Base-by-base conservation (phyloP, 257 asterid species). In the Plectranthus barbatus region DNA sequence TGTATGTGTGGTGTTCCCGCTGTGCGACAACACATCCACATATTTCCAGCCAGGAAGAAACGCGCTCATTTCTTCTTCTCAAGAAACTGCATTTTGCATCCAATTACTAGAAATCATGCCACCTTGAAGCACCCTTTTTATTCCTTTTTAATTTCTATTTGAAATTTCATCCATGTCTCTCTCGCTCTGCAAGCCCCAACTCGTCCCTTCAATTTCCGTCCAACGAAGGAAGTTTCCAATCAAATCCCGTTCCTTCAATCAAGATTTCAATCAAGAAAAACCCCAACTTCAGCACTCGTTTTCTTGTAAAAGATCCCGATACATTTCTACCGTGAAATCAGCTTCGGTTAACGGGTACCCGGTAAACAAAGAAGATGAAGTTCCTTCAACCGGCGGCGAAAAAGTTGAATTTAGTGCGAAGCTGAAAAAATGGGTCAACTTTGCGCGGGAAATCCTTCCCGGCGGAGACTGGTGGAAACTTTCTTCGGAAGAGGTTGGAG, bases 401-500 rank as follows among this genome's bases (percentile, higher is more conserved):
- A n/a, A n/a, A n/a, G n/a, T n/a, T n/a, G n/a, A n/a, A n/a, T n/a
- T n/a, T n/a, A 62, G 74, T 46, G 83, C 76, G 81, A 80, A 74
- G 52, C 52, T 87, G 23, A 74, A 56, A 73, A 81, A 68, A 71
- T 84, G 92, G 94, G 69, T 80, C 50, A 71, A 74, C 36, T 72
- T 80, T 23, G 71, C 72, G 51, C 68, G 79, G 66, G 76, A 69
- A 24, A 6, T 81, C 36, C 66, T 85, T 51, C 96, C 99, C 11
- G 97, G 96, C 39, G 99, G 99, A 44, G 81, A 79, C 29, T 92
- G 97, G 97, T 89, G 97, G 99, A 74, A 78, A 75, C 84, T 91
- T 47, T 74, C 95, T 5, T 36, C 68, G 10, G 95, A 81, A 48
- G 84, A 70, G 56, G 71, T 76, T 15, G 89, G 71, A 13, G 79